A percentile compares a stretch with the other conserved stretches of the same genome.
Evolutionary conservation across 441 rosid genomes (phyloP).

Genomic region (Pelargonium exstipulatum): DNA sequence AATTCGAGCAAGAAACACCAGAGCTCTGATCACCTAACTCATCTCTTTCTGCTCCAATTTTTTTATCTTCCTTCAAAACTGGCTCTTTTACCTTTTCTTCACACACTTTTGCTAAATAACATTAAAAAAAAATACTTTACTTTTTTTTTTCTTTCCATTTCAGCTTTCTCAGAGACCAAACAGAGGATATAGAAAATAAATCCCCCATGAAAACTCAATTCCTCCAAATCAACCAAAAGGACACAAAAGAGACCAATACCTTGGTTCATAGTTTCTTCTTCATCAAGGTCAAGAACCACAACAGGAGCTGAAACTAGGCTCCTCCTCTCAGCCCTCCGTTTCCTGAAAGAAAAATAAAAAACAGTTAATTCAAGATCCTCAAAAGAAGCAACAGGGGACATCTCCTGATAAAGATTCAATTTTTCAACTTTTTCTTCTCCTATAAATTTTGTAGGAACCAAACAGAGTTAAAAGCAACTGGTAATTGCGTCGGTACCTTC

Average conservation of each 20-base stretch:
- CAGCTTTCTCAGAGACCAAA: neutral
- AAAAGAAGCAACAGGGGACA: neutral
- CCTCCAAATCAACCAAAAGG: slow-evolving; percentile 1
- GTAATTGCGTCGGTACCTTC: slow-evolving; percentile 42
- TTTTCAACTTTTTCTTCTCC: neutral
- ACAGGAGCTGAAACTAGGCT: slow-evolving; percentile 40
- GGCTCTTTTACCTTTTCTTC: slow-evolving; percentile 26
- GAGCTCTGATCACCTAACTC: slow-evolving; percentile 25
- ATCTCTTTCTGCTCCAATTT: slow-evolving; percentile 16
- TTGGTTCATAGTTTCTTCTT: slow-evolving; percentile 37
- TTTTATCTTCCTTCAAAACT: neutral
- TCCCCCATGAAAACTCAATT: neutral
- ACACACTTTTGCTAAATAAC: neutral
- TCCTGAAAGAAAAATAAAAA: slow-evolving; percentile 31
- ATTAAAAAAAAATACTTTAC: neutral
- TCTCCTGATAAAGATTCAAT: neutral
- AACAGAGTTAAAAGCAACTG: neutral
- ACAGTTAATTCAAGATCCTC: neutral
- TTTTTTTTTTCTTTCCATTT: neutral
- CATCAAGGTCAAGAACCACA: slow-evolving; percentile 51
- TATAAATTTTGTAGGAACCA: neutral
- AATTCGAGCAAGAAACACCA: slow-evolving; percentile 29
- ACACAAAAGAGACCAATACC: slow-evolving; percentile 29
- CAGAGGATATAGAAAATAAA: neutral
- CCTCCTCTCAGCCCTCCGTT: slow-evolving; percentile 47